Conservation (phyloP, 2,329 filamentous ascomycete genomes). For the Triangularia setosa region DNA sequence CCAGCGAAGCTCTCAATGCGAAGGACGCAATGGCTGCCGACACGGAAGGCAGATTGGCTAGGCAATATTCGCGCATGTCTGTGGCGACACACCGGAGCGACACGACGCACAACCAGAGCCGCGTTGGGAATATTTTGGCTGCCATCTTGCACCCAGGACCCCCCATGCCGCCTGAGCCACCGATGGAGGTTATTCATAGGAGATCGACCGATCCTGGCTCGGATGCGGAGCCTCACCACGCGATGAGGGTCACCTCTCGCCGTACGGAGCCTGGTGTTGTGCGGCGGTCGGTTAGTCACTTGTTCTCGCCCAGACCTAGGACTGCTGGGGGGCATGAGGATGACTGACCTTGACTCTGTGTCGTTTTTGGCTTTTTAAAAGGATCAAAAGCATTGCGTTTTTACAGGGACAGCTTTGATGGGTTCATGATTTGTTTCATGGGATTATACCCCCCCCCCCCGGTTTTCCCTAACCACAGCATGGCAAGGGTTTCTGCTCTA, state of each 20-base stretch:
- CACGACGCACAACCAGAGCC: not conserved
- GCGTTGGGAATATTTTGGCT: constrained; percentile 36
- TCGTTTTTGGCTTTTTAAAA: no score
- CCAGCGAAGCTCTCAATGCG: constrained; percentile 52
- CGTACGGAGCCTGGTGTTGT: constrained; percentile 16
- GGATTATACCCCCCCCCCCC: not conserved
- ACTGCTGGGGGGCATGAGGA: not conserved
- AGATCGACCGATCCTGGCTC: constrained; percentile 13
- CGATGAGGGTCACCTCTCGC: constrained; percentile 17
- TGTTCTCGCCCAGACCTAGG: constrained; percentile 6
- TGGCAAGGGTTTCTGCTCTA: not conserved
- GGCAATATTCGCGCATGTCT: constrained; percentile 36
- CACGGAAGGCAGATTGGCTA: constrained; percentile 37
- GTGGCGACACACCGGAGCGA: constrained; percentile 18
- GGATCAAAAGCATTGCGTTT: not conserved
- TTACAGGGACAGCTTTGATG: not conserved
- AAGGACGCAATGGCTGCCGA: constrained; percentile 51
- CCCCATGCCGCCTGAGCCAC: constrained; percentile 30
- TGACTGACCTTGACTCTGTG: not conserved
- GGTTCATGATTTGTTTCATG: not conserved
- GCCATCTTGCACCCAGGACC: constrained; percentile 49
- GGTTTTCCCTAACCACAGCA: not conserved
- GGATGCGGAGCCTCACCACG: constrained; percentile 17
- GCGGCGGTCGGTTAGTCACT: not conserved
- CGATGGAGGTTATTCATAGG: constrained; percentile 1